phyloP scores from a whole-genome alignment of 345 rosid genomes.

The Lepidium aucheri region DNA sequence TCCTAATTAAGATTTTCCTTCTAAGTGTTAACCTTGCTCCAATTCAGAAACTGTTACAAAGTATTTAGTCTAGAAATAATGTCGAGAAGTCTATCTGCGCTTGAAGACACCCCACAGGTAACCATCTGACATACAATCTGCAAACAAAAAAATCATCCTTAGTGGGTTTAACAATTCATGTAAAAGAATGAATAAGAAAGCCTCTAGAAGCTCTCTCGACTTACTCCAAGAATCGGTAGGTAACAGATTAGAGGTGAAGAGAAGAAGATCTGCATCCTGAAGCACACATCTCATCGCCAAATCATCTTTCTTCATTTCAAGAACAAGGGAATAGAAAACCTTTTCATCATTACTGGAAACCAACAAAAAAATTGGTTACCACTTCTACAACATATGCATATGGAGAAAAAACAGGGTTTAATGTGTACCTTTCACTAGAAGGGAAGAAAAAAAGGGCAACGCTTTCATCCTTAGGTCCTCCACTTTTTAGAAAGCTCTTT shows the following conservation, averaged over 20 bases:
- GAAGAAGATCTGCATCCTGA: conserved; percentile 52
- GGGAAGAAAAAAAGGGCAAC: conserved; percentile 70
- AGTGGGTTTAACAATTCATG: background rate
- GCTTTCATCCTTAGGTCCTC: conserved; percentile 40
- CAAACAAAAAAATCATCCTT: conserved; percentile 6
- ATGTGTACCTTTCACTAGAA: conserved; percentile 33
- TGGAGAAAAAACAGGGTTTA: background rate
- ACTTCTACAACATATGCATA: background rate
- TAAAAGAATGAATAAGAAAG: background rate
- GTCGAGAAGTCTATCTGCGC: background rate
- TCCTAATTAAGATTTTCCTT: background rate
- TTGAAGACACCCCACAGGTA: too few species aligned
- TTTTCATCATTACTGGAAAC: conserved; percentile 33
- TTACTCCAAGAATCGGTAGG: conserved; percentile 55
- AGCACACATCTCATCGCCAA: conserved; percentile 44
- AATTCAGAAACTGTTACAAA: background rate
- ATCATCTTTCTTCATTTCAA: conserved; percentile 42
- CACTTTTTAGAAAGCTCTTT: conserved; percentile 30
- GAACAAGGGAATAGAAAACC: conserved; percentile 34
- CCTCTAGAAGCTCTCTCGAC: background rate
- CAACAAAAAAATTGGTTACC: background rate
- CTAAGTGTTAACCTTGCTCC: background rate
- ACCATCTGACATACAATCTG: conserved; percentile 34
- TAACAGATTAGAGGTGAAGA: conserved; percentile 53
- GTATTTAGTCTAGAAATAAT: background rate